Evolutionary conservation across 192 early-diverging fungal genomes (phyloP), one percentile per base, ranked within the genome.

Genomic region (Coemansia aciculifera): DNA sequence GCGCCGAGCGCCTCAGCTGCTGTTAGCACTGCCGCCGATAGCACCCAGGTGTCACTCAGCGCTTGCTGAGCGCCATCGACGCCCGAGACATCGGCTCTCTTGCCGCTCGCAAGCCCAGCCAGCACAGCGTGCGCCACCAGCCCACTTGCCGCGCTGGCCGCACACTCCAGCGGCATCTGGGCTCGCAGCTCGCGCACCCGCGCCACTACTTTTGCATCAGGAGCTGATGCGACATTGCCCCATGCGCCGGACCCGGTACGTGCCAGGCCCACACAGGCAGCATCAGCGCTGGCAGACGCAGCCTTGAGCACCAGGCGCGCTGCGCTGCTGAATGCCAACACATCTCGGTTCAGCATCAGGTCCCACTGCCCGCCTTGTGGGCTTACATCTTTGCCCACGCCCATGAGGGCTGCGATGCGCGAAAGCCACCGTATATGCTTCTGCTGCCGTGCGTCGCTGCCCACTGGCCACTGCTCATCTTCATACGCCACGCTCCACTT

Each of bases 261-360:
- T 3, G 52, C 42, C 46, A 74, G 62, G 62, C 71, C 27, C 51
- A 54, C 51, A 12, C 51, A 63, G 6, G 74, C 74, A 2, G 65
- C 24, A 32, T 82, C 79, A 17, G 72, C 42, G 59, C 63, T 57
- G 34, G 54, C 62, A 5, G 54, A 56, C 5, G 64, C 62, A 4
- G 75, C 42, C 72, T 71, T 82, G 12, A 66, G 62, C 65, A 77
- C 79, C 10, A 77, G 62, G 31, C 88, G 87, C n/a, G 81, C 87
- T 54, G 90, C 84, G 71, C 90, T 91, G 76, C 86, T 87, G 78
- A 92, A 92, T 13, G 85, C 88, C 32, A 94, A 77, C 40, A 92
- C 65, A 59, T 94, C 91, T 34, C 90, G 85, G 76, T 77, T 89
- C 57, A 89, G 79, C 6, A 86, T 85, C 11, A 78, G 66, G 59